Evolutionary conservation across 2,329 filamentous ascomycete genomes (phyloP), one percentile per base, ranked within the genome.

Genomic region (Cladophialophora psammophila): DNA sequence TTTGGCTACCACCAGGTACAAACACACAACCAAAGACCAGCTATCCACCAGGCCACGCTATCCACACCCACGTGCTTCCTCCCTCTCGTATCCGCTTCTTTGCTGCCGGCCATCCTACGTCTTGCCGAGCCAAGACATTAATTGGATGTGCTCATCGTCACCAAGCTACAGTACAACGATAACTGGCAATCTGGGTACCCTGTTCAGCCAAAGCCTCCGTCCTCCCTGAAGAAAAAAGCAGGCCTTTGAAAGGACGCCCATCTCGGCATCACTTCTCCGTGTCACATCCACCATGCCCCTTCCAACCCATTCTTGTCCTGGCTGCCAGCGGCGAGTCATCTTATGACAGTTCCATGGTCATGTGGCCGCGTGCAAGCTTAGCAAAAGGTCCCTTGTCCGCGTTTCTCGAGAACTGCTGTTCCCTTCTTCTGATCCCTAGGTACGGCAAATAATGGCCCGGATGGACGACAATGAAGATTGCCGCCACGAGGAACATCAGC

Each of bases 381-480:
- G 57, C 66, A 54, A 70, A 66, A 35, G 60, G 57, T 13, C 68
- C 68, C 13, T 64, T 61, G 63, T 70, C 65, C 26, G 63, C 60
- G 20, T 68, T 63, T 38, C 59, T 61, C 15, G 68, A 70, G 42
- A 70, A 70, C 10, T 65, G 63, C 45, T 50, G 55, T 45, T 62
- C 63, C 32, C 53, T 68, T 18, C 68, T 60, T 50, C 56, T 59
- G 35, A 70, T 57, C n/a, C 65, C 65, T n/a, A 70, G 60, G 36
- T 64, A 70, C 8, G 68, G 68, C 34, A 70, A 42, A 36, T 66
- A 70, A 50, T 70, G 59, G 42, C 68, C 68, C 3, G 68, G 68
- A 20, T 70, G 68, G 18, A 70, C 55, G 50, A 67, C 48, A 54
- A 66, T 54, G 60, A 70, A 70, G 38, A 62, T n/a, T 2, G 35